Conservation (phyloP, 73 alveolate species). For the Tetrahymena thermophila region DNA sequence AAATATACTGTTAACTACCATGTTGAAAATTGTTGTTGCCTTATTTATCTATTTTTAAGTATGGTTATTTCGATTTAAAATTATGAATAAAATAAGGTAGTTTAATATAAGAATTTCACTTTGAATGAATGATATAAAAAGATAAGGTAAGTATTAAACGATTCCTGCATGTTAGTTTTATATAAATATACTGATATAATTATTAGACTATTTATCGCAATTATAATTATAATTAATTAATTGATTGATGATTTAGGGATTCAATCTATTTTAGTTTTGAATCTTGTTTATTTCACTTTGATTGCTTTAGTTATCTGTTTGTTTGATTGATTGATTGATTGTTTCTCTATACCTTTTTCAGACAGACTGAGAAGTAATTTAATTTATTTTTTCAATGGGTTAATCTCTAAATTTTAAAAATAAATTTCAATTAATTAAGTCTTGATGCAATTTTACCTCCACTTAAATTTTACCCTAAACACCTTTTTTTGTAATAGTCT, state of each 20-base stretch:
- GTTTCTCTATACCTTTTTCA: not conserved
- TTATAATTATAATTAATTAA: no score
- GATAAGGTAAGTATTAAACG: not conserved
- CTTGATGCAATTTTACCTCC: not conserved
- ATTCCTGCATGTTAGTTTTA: not conserved
- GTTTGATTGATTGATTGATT: not conserved
- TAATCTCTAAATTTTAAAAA: not conserved
- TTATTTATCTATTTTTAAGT: no score
- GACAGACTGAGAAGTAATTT: not conserved
- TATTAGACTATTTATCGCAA: not conserved
- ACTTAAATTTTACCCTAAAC: not conserved
- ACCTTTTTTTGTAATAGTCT: not conserved
- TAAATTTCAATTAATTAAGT: not conserved
- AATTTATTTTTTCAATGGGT: no score
- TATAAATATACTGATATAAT: not conserved
- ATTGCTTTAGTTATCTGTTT: not conserved
- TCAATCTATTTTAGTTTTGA: no score
- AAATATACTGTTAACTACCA: no score
- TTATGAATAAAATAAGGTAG: not conserved
- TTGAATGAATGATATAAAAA: no score
- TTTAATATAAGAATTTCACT: not conserved
- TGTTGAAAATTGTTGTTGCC: no score
- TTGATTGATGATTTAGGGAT: no score
- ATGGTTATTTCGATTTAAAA: no score
- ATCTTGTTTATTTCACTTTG: not conserved